Evolutionary conservation across 1,284 basidiomycete species (phyloP).

Genomic region (Heimioporus retisporus): DNA sequence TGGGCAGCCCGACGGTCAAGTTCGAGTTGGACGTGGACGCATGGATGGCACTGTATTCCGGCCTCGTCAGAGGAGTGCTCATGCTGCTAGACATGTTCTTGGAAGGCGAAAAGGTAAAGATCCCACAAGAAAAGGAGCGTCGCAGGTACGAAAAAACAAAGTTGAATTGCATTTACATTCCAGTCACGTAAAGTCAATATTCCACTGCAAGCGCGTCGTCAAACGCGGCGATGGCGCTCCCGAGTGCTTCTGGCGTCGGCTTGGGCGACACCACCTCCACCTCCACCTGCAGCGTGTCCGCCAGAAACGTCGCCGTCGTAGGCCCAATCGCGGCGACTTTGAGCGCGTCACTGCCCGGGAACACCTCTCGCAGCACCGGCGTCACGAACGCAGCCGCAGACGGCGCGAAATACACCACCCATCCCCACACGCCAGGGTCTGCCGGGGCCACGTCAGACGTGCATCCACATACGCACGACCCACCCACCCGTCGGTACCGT

Average conservation of each 20-base stretch:
- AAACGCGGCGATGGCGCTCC: conserved; percentile 45
- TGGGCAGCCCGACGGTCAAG: conserved; percentile 26
- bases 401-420: conserved; percentile 83
- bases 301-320: conserved; percentile 67
- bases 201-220: conserved; percentile 22
- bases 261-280: conserved; percentile 67
- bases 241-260: conserved; percentile 66
- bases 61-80: conserved; percentile 35
- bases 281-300: conserved; percentile 52
- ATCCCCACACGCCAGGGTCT: conserved; percentile 51
- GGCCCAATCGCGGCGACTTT: conserved; percentile 74
- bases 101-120: background rate
- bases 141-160: conserved; percentile 14
- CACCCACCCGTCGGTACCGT: background rate
- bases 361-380: conserved; percentile 60
- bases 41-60: conserved; percentile 37
- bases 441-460: background rate
- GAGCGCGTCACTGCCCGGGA: conserved; percentile 38
- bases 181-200: conserved; percentile 22
- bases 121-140: conserved; percentile 18
- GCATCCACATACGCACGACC: too few relatives aligned
- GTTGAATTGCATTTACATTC: too few relatives aligned
- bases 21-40: conserved; percentile 37
- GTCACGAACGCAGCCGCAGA: conserved; percentile 70
- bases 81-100: conserved; percentile 23